A percentile compares a stretch with the other conserved stretches of the same genome.
These are phyloP conservation scores for Phytopythium delawarense DNA, from an alignment of 352 stramenopile species.

Conservation along the genomic window DNA sequence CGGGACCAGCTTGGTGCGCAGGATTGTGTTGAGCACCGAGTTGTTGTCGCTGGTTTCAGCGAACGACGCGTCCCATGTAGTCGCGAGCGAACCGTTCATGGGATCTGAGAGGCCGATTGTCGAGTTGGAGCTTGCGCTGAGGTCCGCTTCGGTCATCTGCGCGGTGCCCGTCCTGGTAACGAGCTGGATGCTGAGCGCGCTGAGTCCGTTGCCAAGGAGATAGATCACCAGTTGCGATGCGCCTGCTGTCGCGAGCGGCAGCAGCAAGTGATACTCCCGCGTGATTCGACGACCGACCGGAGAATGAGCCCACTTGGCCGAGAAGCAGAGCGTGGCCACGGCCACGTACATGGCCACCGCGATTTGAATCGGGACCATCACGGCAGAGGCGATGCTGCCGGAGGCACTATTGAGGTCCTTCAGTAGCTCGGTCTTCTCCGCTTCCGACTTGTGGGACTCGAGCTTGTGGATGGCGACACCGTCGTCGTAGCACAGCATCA, in stretches of 20 bases:
- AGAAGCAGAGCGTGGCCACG: background rate
- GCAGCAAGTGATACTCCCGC: background rate
- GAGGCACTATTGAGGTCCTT: background rate
- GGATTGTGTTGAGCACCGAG: background rate
- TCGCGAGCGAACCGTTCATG: background rate
- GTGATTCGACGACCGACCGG: background rate
- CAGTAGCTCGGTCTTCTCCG: too few relatives aligned
- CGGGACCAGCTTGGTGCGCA: background rate
- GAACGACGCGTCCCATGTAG: background rate
- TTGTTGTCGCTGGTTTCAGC: background rate
- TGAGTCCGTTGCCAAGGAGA: background rate
- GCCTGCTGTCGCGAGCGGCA: background rate
- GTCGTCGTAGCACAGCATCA: too few relatives aligned
- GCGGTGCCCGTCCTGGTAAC: background rate
- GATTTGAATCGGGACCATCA: background rate
- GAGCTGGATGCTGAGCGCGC: background rate
- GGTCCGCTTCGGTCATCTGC: background rate
- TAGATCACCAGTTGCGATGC: background rate
- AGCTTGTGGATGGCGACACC: too few relatives aligned
- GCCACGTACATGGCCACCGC: background rate
- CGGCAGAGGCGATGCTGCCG: background rate
- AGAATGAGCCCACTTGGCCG: background rate
- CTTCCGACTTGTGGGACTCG: too few relatives aligned
- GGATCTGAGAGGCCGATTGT: background rate
- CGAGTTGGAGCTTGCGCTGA: background rate